These are phyloP conservation scores for Geoglossum cookeanum DNA, from an alignment of 2,329 filamentous ascomycete genomes.

Conservation along the genomic window DNA sequence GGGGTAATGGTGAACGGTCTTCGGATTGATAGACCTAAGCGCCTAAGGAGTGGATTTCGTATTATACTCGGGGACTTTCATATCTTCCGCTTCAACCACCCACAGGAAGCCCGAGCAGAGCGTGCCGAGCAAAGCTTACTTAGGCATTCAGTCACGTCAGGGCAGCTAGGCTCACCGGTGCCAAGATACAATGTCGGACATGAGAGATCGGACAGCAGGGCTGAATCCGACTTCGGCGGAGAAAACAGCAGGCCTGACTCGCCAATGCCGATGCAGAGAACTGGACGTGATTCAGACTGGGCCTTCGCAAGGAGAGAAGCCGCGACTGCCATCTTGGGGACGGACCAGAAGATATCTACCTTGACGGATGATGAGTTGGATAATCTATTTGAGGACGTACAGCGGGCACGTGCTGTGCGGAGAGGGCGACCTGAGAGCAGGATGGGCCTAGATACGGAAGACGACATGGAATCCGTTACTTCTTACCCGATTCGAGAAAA, in stretches of 20 bases:
- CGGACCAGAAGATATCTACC: constrained; percentile 78
- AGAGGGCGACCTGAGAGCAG: constrained; percentile 43
- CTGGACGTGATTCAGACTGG: constrained; percentile 77
- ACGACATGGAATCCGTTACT: constrained; percentile 74
- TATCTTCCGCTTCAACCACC: constrained; percentile 96
- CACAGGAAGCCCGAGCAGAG: constrained; percentile 85
- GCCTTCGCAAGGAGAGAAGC: constrained; percentile 83
- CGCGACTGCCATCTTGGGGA: constrained; percentile 73
- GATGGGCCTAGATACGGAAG: constrained; percentile 42
- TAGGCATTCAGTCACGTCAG: constrained; percentile 55
- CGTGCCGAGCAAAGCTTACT: constrained; percentile 73
- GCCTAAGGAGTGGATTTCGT: constrained; percentile 78
- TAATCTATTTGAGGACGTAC: constrained; percentile 81
- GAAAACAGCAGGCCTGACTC: constrained; percentile 61
- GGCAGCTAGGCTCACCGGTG: constrained; percentile 44
- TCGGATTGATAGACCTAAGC: constrained; percentile 66
- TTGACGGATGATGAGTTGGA: constrained; percentile 90
- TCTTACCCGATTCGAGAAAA: constrained; percentile 85
- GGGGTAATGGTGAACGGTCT: constrained; percentile 97
- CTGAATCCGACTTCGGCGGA: constrained; percentile 55
- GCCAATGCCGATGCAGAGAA: constrained; percentile 45
- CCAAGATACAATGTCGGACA: constrained; percentile 36
- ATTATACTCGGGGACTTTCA: constrained; percentile 96
- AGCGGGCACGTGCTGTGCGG: constrained; percentile 67
- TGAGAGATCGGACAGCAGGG: constrained; percentile 61